Evolutionary conservation across 2,329 filamentous ascomycete species (phyloP), one percentile per base, ranked within the genome.

Genomic region (Pseudogymnoascus sp.): DNA sequence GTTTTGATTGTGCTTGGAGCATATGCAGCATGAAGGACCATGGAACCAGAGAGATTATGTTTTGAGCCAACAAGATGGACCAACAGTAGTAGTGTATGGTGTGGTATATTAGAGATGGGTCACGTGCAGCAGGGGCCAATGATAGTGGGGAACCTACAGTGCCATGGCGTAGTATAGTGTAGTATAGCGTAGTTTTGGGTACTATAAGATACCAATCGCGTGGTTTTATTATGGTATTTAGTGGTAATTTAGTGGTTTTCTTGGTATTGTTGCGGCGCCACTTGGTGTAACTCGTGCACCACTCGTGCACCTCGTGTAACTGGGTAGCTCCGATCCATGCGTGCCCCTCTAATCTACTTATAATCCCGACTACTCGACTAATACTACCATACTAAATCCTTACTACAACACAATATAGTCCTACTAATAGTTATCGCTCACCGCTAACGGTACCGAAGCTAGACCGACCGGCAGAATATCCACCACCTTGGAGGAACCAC

Each of bases 371-470:
- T 45, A 45, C 39, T 6, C 29, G 29, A 18, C n/a, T 39, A 39
- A 42, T 23, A 47, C 21, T 12, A 26, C 42, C 10, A 42, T 42
- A 47, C 16, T 26, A 16, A 21, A 21, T 21, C 21, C 21, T 21
- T 21, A 26, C 23, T 26, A 26, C 23, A 4, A 26, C 5, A 26
- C 23, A 26, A 26, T 26, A 26, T 26, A 26, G 23, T 26, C 23
- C 23, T 26, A 31, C 29, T 31, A 31, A 31, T 31, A 34, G 31
- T 34, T 34, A 47, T 47, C 21, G 45, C 51, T 57, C 51, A 57
- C 51, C 51, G 51, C 51, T 57, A 57, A 57, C 51, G 34, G 26
- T 34, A 57, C 51, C 51, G 51, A 26, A 57, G 51, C 51, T 57
- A 57, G 51, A 18, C 45, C 42, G 5, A 8, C 6, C 51, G 51